Percentiles rank a stretch among this genome's conserved stretches.
These are phyloP conservation scores for Ruellia speciosa DNA, from an alignment of 305 asterid genomes.

Conservation along the genomic window DNA sequence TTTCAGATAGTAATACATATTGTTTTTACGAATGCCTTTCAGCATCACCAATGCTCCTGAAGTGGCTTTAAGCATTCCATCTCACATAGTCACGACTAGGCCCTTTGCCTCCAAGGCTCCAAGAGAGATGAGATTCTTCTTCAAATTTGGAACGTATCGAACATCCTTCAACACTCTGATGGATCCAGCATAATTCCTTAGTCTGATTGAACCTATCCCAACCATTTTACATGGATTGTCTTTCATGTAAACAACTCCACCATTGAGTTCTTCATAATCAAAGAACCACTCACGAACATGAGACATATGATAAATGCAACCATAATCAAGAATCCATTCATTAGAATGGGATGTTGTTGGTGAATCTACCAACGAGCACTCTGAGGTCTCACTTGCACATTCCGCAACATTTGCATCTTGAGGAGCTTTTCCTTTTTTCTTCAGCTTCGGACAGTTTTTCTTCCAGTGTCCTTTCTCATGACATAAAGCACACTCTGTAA, in stretches of 20 bases:
- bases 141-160: background rate
- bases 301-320: background rate
- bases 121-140: no score
- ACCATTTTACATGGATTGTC: background rate
- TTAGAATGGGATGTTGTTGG: background rate
- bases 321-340: background rate
- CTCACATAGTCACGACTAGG: background rate
- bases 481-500: conserved; percentile 4
- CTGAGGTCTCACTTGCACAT: no score
- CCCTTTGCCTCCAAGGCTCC: no score
- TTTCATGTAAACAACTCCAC: background rate
- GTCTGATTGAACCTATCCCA: background rate
- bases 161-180: background rate
- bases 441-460: conserved; percentile 8
- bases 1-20: conserved; percentile 1
- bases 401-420: no score
- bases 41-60: no score
- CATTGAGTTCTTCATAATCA: background rate
- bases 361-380: background rate
- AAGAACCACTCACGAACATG: background rate
- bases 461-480: conserved; percentile 16
- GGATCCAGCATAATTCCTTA: background rate
- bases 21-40: background rate
- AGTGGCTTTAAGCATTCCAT: background rate
- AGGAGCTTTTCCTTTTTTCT: background rate